Percentiles rank a stretch among this genome's conserved stretches.
Evolutionary conservation across 495 filamentous ascomycete genomes (phyloP).

Genomic region (Penicillium fimorum): DNA sequence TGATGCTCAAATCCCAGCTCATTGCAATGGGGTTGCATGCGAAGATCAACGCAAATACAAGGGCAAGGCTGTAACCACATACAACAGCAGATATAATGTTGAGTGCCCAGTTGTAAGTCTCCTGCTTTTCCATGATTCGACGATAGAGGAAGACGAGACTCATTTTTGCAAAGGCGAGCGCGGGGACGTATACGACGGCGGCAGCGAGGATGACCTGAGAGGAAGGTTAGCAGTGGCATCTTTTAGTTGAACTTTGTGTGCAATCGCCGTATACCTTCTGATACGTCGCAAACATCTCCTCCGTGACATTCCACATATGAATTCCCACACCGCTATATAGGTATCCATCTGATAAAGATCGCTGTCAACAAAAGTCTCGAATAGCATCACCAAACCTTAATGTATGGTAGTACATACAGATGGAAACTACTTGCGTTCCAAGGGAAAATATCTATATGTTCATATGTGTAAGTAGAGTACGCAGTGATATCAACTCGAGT

Average conservation of each 20-base stretch:
- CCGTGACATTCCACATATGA: conserved; percentile 18
- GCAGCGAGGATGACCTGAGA: conserved; percentile 25
- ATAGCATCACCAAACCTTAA: not conserved
- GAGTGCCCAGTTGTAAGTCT: conserved; percentile 18
- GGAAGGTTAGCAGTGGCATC: not conserved
- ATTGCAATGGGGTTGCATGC: conserved; percentile 38
- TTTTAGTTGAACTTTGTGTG: not conserved
- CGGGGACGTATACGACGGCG: conserved; percentile 32
- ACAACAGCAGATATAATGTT: conserved; percentile 22
- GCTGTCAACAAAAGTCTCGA: not conserved
- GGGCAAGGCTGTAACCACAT: conserved; percentile 29
- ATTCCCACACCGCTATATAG: conserved; percentile 16
- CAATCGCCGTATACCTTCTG: conserved; percentile 14
- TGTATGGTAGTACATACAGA: conserved; percentile 19
- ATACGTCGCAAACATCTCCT: conserved; percentile 7
- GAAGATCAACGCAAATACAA: conserved; percentile 36
- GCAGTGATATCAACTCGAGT: not conserved
- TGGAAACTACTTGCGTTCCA: conserved; percentile 18
- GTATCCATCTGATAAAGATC: conserved; percentile 5
- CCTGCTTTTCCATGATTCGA: conserved; percentile 22
- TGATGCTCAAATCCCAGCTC: conserved; percentile 32
- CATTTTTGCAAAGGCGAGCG: conserved; percentile 36
- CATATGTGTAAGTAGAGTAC: not conserved
- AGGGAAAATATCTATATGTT: conserved; percentile 22
- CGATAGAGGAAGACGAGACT: conserved; percentile 34